A percentile compares a stretch with the other conserved stretches of the same genome.
Evolutionary conservation across 73 alveolate genomes (phyloP).

Genomic region (Paramecium sexaurelia): DNA sequence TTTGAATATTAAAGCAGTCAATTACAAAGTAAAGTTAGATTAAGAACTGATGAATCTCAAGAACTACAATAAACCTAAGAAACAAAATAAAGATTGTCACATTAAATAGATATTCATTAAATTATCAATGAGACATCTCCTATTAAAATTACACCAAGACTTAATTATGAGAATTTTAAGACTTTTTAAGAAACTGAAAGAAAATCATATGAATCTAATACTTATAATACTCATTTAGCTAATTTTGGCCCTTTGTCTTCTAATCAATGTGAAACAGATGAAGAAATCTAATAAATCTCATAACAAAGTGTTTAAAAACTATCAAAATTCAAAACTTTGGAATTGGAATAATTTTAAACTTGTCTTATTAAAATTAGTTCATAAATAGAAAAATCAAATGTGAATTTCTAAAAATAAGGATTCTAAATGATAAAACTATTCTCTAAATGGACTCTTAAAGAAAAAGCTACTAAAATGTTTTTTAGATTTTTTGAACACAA

Average conservation of each 20-base stretch:
- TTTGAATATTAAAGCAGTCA: not conserved
- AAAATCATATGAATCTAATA: not conserved
- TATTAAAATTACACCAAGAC: constrained; percentile 1
- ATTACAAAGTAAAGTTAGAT: not conserved
- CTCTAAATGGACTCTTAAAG: constrained; percentile 11
- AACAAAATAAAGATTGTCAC: not conserved
- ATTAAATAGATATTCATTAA: constrained; percentile 22
- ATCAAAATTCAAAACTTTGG: not conserved
- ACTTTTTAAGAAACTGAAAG: not conserved
- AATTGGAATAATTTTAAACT: not conserved
- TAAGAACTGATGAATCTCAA: not conserved
- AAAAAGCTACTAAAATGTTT: not conserved
- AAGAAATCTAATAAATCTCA: not conserved
- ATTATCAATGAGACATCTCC: constrained; percentile 30
- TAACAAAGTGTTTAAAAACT: not conserved
- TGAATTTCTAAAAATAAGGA: not conserved
- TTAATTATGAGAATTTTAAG: constrained; percentile 18
- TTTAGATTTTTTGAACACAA: not conserved
- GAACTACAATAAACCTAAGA: not conserved
- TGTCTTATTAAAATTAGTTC: not conserved
- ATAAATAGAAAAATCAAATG: not conserved
- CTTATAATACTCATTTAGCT: not conserved
- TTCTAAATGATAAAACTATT: not conserved
- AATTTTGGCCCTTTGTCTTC: not conserved
- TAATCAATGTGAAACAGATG: constrained; percentile 31